Conservation (phyloP, 2,329 filamentous ascomycete genomes). For the Diaporthe longicolla region DNA sequence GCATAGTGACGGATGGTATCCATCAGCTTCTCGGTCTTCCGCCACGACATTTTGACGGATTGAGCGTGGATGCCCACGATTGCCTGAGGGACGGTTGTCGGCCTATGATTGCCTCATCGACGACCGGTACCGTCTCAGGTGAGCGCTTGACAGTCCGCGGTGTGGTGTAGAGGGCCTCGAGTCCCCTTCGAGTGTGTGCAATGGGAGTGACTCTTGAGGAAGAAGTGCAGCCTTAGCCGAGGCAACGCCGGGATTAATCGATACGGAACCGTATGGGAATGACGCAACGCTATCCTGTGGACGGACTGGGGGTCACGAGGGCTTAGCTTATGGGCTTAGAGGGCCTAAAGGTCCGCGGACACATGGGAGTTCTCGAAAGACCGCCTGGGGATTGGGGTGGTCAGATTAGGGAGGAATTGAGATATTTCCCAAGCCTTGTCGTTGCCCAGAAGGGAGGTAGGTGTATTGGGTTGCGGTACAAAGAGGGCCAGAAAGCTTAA, state of each 20-base stretch:
- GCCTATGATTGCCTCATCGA: slow-evolving; percentile 42
- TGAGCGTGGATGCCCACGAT: slow-evolving; percentile 43
- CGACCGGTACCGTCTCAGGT: slow-evolving; percentile 6
- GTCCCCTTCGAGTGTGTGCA: slow-evolving; percentile 19
- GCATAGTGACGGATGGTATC: slow-evolving; percentile 98
- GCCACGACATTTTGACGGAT: slow-evolving; percentile 86
- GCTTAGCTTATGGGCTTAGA: neutral
- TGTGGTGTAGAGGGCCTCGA: slow-evolving; percentile 1
- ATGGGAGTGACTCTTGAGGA: slow-evolving; percentile 2
- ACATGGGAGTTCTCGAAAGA: neutral
- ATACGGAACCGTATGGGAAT: slow-evolving; percentile 35
- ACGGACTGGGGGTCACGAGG: slow-evolving; percentile 36
- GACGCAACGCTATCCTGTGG: slow-evolving; percentile 32
- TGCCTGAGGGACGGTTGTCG: slow-evolving; percentile 36
- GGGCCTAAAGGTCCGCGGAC: neutral
- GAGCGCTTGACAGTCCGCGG: neutral
- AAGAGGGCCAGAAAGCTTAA: slow-evolving; percentile 25
- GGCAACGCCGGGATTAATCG: slow-evolving; percentile 42
- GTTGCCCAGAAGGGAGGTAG: slow-evolving; percentile 17
- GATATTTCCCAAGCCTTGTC: slow-evolving; percentile 12
- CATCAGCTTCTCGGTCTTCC: slow-evolving; percentile 90
- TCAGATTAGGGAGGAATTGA: slow-evolving; percentile 13
- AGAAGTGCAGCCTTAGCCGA: slow-evolving; percentile 40
- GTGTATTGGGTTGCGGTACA: slow-evolving; percentile 7
- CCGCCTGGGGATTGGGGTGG: neutral